Percentiles rank a stretch among this genome's conserved stretches.
These are phyloP conservation scores for Phytophthora foliorum DNA, from an alignment of 352 stramenopile genomes.

Conservation along the genomic window DNA sequence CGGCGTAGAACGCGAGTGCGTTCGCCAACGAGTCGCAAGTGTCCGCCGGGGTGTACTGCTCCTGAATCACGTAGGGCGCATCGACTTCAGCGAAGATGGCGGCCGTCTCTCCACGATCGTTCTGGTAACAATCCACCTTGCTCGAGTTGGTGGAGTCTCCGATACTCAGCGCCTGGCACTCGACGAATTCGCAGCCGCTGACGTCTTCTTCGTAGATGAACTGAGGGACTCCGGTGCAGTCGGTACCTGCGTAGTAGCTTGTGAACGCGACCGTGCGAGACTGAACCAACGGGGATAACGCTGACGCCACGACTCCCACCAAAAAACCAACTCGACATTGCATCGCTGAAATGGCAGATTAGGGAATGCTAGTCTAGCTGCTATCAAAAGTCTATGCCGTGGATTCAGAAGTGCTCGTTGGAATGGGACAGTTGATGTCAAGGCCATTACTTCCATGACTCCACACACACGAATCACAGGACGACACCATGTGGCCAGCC, in stretches of 20 bases:
- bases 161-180: constrained; percentile 15
- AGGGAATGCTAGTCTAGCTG: background rate
- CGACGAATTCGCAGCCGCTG: constrained; percentile 20
- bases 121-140: constrained; percentile 25
- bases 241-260: constrained; percentile 22
- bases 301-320: background rate
- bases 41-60: constrained; percentile 28
- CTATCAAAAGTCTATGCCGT: background rate
- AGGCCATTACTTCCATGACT: background rate
- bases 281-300: background rate
- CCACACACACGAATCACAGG: no score
- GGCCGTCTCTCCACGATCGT: constrained; percentile 22
- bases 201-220: constrained; percentile 37
- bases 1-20: constrained; percentile 28
- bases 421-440: background rate
- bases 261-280: constrained; percentile 29
- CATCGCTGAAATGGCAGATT: background rate
- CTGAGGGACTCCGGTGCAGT: constrained; percentile 22
- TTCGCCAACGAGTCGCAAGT: constrained; percentile 25
- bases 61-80: constrained; percentile 27
- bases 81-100: constrained; percentile 23
- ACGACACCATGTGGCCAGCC: no score
- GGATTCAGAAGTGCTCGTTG: background rate
- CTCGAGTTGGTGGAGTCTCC: constrained; percentile 15
- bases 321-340: background rate